phyloP scores from a whole-genome alignment of 352 stramenopile genomes.

The Pythium rishiriense region DNA sequence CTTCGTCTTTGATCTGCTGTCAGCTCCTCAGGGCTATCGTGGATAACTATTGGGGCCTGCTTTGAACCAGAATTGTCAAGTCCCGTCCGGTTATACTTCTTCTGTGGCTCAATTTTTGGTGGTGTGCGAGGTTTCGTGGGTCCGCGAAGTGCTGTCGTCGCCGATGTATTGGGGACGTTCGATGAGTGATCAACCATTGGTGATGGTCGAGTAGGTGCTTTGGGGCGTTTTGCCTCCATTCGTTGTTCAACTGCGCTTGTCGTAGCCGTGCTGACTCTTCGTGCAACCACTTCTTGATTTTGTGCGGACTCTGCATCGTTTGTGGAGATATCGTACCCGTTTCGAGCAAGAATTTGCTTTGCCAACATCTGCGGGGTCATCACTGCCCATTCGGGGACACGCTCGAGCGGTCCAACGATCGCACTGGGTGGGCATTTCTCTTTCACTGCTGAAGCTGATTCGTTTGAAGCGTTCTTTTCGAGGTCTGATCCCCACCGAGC shows the following conservation, averaged over 20 bases:
- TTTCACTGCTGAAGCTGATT: not conserved
- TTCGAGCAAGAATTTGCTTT: slow-evolving; percentile 58
- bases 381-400: slow-evolving; percentile 3
- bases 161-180: not conserved
- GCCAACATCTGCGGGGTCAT: slow-evolving; percentile 69
- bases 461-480: slow-evolving; percentile 35
- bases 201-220: not conserved
- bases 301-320: no score
- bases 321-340: slow-evolving; percentile 41
- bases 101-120: not conserved
- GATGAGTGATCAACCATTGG: not conserved
- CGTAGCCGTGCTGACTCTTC: not conserved
- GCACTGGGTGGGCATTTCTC: not conserved
- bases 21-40: slow-evolving; percentile 37
- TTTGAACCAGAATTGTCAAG: slow-evolving; percentile 3
- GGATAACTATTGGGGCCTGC: slow-evolving; percentile 12
- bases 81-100: no score
- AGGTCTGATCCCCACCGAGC: slow-evolving; percentile 35
- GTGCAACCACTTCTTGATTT: not conserved
- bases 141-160: no score
- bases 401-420: not conserved
- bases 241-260: not conserved
- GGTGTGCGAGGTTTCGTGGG: not conserved
- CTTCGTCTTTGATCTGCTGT: slow-evolving; percentile 53
- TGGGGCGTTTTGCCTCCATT: no score